Percentiles rank a stretch among this genome's conserved stretches.
phyloP scores from a whole-genome alignment of 768 basidiomycete genomes.

The Hypsizygus marmoreus region DNA sequence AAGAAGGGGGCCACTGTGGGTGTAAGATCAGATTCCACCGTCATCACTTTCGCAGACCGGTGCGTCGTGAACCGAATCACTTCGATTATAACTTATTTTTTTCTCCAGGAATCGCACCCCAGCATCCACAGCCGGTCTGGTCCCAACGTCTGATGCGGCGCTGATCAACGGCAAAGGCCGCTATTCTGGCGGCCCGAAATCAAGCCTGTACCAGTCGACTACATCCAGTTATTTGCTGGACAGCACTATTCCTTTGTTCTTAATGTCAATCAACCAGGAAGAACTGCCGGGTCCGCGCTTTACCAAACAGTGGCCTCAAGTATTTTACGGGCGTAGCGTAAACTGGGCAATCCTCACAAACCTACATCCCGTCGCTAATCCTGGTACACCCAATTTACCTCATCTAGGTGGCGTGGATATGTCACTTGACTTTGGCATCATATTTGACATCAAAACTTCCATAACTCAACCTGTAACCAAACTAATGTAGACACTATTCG shows the following conservation, averaged over 20 bases:
- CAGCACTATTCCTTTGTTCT: slow-evolving; percentile 38
- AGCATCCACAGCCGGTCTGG: slow-evolving; percentile 4
- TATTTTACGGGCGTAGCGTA: slow-evolving; percentile 36
- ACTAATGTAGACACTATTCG: too few relatives aligned
- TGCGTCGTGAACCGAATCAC: background rate
- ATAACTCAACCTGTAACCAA: too few relatives aligned
- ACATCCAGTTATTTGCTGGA: slow-evolving; percentile 40
- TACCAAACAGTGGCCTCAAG: slow-evolving; percentile 23
- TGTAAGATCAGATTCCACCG: slow-evolving; percentile 16
- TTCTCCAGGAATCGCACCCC: slow-evolving; percentile 16
- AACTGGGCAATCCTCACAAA: slow-evolving; percentile 51
- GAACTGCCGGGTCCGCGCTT: slow-evolving; percentile 41
- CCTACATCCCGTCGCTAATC: slow-evolving; percentile 9
- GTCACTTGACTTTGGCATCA: slow-evolving; percentile 18
- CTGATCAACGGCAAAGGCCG: slow-evolving; percentile 44
- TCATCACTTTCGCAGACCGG: slow-evolving; percentile 39
- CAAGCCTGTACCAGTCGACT: slow-evolving; percentile 34
- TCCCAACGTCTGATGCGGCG: slow-evolving; percentile 8
- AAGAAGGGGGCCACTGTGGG: too few relatives aligned
- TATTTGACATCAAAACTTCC: slow-evolving; percentile 12
- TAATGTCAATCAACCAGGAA: slow-evolving; percentile 34
- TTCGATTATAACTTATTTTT: background rate
- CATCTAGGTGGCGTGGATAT: slow-evolving; percentile 24
- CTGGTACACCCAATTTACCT: slow-evolving; percentile 8
- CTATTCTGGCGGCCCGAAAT: slow-evolving; percentile 34